These are phyloP conservation scores for Diversispora epigaea DNA, from an alignment of 192 early-diverging fungal species.

Conservation along the genomic window DNA sequence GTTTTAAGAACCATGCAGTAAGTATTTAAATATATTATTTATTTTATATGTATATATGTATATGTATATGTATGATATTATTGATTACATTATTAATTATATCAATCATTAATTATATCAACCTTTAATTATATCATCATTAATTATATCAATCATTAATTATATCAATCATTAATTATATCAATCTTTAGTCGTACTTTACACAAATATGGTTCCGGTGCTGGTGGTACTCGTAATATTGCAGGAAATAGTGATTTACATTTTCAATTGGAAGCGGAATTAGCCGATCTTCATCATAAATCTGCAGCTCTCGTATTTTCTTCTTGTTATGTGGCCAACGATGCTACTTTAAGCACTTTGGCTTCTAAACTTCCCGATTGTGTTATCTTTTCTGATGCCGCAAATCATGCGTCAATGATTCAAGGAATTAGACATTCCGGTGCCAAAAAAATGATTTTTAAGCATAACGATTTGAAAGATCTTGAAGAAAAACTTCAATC, in stretches of 20 bases:
- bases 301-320: slow-evolving; percentile 90
- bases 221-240: slow-evolving; percentile 99
- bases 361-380: slow-evolving; percentile 85
- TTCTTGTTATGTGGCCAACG: slow-evolving; percentile 98
- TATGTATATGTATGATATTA: background rate
- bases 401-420: slow-evolving; percentile 99
- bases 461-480: slow-evolving; percentile 89
- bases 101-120: too few species aligned
- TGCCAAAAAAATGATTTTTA: slow-evolving; percentile 85
- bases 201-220: slow-evolving; percentile 96
- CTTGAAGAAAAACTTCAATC: slow-evolving; percentile 81
- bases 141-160: too few species aligned
- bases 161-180: slow-evolving; percentile 33
- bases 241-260: slow-evolving; percentile 97
- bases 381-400: slow-evolving; percentile 91
- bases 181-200: slow-evolving; percentile 62
- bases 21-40: too few species aligned
- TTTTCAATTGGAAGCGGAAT: slow-evolving; percentile 84
- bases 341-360: slow-evolving; percentile 90
- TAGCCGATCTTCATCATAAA: slow-evolving; percentile 91
- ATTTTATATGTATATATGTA: too few species aligned
- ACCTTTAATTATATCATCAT: too few species aligned
- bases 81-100: too few species aligned
- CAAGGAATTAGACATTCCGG: slow-evolving; percentile 93
- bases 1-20: slow-evolving; percentile 92